Base-by-base conservation (phyloP, 371 early-diverging fungal genomes). In the Mortierella sp. region DNA sequence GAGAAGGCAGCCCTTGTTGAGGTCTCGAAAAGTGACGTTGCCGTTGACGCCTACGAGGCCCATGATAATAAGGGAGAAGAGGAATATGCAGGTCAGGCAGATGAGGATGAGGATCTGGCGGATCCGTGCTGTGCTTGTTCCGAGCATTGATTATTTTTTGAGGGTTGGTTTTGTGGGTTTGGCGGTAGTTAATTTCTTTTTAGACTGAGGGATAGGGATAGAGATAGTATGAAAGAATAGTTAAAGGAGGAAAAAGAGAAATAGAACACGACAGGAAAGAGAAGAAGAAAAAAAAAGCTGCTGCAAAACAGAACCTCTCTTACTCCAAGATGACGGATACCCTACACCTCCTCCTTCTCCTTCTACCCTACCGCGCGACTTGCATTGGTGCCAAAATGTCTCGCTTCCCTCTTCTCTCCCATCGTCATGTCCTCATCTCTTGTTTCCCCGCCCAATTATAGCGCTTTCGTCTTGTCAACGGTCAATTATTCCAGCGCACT, bases 41-140 rank as follows among this genome's bases (percentile, higher is more conserved):
- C 85, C 85, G 47, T 84, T 70, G 54, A 79, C 81, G 34, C 81
- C 77, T 57, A 84, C 77, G 26, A 60, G 38, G 44, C 85, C 81
- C 74, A 84, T 84, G 77, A 84, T 81, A 54, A 77, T 70, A 47
- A 79, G 11, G 16, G 79, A 76, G 48, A 74, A 72, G 50, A 76
- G 24, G 48, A 84, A 79, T 63, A 24, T 50, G 71, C 65, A 26
- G 42, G 42, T 4, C 26, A 84, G 76, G 24, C 57, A 74, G 54
- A 42, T 3, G 26, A 74, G 50, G 73, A 19, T 74, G 16, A 84
- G 63, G 70, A 79, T 11, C 75, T 79, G 81, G 14, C 85, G 55
- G 44, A 63, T 38, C 65, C 77, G 44, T 54, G 84, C 81, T 38
- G 60, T 38, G 63, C 58, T 79, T 50, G 38, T 11, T 10, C 44